These are phyloP conservation scores for Colletotrichum sp. DNA, from an alignment of 2,329 filamentous ascomycete genomes.

Conservation along the genomic window DNA sequence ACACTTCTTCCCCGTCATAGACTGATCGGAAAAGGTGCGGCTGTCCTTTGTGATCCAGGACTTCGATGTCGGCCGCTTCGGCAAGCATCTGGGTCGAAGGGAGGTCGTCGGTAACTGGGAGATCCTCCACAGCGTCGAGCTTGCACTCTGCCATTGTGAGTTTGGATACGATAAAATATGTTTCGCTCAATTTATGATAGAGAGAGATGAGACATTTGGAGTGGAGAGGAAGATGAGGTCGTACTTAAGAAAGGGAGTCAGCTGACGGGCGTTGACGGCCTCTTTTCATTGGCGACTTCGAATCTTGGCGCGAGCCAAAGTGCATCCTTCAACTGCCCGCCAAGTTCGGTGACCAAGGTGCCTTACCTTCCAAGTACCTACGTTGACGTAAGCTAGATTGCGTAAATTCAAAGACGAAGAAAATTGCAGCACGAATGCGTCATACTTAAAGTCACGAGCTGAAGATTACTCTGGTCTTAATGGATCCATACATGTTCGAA, in stretches of 20 bases:
- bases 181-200: neutral
- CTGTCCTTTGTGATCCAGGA: neutral
- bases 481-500: no score
- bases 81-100: neutral
- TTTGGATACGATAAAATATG: neutral
- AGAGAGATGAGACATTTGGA: neutral
- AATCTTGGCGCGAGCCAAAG: neutral
- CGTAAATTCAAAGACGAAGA: no score
- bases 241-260: neutral
- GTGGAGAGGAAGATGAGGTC: neutral
- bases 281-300: neutral
- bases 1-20: neutral
- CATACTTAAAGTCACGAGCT: no score
- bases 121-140: neutral
- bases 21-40: neutral
- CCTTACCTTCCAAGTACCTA: neutral
- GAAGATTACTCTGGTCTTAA: no score
- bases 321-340: neutral
- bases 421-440: no score
- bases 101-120: neutral
- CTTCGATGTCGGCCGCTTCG: neutral
- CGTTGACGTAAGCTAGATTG: no score
- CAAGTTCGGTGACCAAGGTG: neutral
- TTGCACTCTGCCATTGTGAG: neutral
- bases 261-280: neutral